These are phyloP conservation scores for Mucor lusitanicus DNA, from an alignment of 371 early-diverging fungal genomes.

Conservation along the genomic window DNA sequence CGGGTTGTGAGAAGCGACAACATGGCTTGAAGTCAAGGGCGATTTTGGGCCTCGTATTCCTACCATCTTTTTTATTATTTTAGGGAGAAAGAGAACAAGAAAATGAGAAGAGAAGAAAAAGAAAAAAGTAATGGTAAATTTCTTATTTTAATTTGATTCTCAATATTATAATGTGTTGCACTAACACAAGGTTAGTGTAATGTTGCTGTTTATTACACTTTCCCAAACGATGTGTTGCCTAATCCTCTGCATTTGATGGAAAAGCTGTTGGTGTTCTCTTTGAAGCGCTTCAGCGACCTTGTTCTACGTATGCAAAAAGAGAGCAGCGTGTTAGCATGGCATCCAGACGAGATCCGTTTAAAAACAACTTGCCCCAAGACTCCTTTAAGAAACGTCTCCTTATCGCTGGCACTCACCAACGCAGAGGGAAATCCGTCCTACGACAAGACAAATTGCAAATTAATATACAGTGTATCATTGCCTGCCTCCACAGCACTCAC, in stretches of 20 bases:
- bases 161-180: constrained; percentile 1
- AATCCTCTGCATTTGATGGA: constrained; percentile 67
- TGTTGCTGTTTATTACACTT: constrained; percentile 11
- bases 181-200: constrained; percentile 6
- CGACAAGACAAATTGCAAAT: not conserved
- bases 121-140: not conserved
- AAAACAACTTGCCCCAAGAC: constrained; percentile 53
- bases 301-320: constrained; percentile 33
- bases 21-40: constrained; percentile 3
- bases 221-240: constrained; percentile 54
- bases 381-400: constrained; percentile 64
- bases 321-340: not conserved
- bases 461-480: not conserved
- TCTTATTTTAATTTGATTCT: constrained; percentile 6
- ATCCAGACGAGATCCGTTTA: not conserved
- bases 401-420: constrained; percentile 53
- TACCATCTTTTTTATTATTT: not conserved
- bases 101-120: not conserved
- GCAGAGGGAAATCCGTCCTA: constrained; percentile 70
- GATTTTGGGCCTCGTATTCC: constrained; percentile 1
- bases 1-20: constrained; percentile 34
- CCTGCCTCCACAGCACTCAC: constrained; percentile 29
- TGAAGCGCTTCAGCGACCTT: constrained; percentile 62
- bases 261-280: constrained; percentile 57
- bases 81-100: not conserved